Percentiles rank a stretch among this genome's conserved stretches.
Conservation (phyloP, 306 rosid species). For the Corylus heterophylla region DNA sequence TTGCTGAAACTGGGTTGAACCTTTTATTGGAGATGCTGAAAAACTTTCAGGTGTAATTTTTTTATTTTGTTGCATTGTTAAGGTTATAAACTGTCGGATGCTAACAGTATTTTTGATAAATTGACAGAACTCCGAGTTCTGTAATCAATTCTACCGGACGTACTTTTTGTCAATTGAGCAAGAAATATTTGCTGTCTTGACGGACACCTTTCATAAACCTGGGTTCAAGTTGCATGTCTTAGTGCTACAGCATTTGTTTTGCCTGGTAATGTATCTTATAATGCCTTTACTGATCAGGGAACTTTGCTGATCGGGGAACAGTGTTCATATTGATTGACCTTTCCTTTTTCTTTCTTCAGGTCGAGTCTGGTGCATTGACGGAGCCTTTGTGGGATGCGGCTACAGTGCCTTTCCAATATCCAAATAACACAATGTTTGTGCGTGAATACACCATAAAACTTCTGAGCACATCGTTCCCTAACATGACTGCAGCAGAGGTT, state of each 20-base stretch:
- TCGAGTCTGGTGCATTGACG: constrained; percentile 74
- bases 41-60: constrained; percentile 73
- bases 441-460: constrained; percentile 93
- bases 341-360: constrained; percentile 37
- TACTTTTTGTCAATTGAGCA: constrained; percentile 82
- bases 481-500: constrained; percentile 95
- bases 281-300: background rate
- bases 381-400: constrained; percentile 95
- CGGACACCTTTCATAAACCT: constrained; percentile 96
- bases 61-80: background rate
- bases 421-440: constrained; percentile 70
- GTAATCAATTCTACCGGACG: constrained; percentile 83
- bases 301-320: background rate
- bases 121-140: constrained; percentile 84
- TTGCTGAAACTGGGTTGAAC: constrained; percentile 91
- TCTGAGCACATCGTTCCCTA: constrained; percentile 86
- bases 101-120: constrained; percentile 20
- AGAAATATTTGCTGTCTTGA: constrained; percentile 92
- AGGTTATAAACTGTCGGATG: background rate
- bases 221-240: constrained; percentile 97
- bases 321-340: constrained; percentile 2
- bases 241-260: constrained; percentile 94
- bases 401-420: constrained; percentile 54
- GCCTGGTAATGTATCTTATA: constrained; percentile 59
- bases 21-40: constrained; percentile 79